Base-by-base conservation (phyloP, 768 basidiomycete species). In the Gelatoporia subvermispora region DNA sequence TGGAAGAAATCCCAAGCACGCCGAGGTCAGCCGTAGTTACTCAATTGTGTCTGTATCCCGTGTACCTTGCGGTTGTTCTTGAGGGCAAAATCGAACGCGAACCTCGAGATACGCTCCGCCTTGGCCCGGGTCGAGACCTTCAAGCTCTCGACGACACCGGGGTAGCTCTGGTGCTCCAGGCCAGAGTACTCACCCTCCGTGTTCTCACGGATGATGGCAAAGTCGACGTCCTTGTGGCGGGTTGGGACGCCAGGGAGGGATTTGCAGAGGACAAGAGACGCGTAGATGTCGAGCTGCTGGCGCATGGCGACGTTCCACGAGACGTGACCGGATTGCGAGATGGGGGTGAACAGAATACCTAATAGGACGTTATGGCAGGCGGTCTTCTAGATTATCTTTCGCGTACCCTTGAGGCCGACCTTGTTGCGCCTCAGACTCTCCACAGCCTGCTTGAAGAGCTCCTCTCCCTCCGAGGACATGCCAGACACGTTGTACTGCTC, bases 261-360 rank as follows among this genome's bases (percentile, higher is more conserved):
- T 72, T 98, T 98, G 85, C 95, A 98, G 45, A 98, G 79, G 45
- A 97, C 93, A 59, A 98, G 89, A 9, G 95, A 97, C 20, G 96
- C 96, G 68, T 97, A 99, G 59, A 99, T 98, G 69, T 99, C 96
- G 55, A 99, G 88, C 65, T 95, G 90, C 67, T 98, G 95, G 57
- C 96, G 88, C 93, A 99, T 98, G 54, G 96, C 96, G 50, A 99
- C 96, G 66, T 99, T 99, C 96, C 96, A 99, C 51, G 96, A 98
- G 56, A 95, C 93, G 70, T 99, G 96, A 2, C 93, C 94, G 17
- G 84, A 84, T 68, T 90, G 88, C 45, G 95, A 97, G 59, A 95
- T 92, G 56, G 94, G 95, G 38, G 96, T 99, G 76, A 94, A 97
- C 56, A 99, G 87, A 61, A 98, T 99, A 59, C 96, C 95, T 98